These are phyloP conservation scores for Podaxis rugospora DNA, from an alignment of 768 basidiomycete species.

Conservation along the genomic window DNA sequence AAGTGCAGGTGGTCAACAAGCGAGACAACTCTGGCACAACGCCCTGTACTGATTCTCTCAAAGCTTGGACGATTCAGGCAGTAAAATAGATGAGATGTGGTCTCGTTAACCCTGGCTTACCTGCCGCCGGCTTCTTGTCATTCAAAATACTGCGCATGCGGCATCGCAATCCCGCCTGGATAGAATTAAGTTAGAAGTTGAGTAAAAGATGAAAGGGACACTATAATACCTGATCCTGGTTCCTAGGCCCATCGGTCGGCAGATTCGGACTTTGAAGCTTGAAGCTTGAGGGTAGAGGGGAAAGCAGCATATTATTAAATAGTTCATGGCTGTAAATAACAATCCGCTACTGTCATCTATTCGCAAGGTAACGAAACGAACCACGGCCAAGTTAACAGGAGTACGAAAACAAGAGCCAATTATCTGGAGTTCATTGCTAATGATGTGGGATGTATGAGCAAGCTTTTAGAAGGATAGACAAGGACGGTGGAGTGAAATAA, in stretches of 20 bases:
- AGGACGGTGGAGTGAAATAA: background rate
- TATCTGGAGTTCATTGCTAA: background rate
- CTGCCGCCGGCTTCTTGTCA: background rate
- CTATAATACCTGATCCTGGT: background rate
- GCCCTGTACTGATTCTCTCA: no score
- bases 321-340: conserved; percentile 6
- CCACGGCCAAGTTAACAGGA: background rate
- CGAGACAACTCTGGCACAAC: no score
- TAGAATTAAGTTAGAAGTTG: background rate
- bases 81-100: no score
- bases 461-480: background rate
- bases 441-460: background rate
- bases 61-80: no score
- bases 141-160: background rate
- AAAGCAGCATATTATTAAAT: conserved; percentile 10
- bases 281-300: background rate
- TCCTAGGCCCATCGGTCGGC: background rate
- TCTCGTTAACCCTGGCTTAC: background rate
- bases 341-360: conserved; percentile 9
- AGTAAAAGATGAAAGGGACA: background rate
- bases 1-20: no score
- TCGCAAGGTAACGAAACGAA: background rate
- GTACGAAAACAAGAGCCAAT: background rate
- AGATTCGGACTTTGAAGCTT: background rate
- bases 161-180: background rate